Percentiles rank a stretch among this genome's conserved stretches.
phyloP scores from a whole-genome alignment of 768 basidiomycete species.

The Mycena metata region DNA sequence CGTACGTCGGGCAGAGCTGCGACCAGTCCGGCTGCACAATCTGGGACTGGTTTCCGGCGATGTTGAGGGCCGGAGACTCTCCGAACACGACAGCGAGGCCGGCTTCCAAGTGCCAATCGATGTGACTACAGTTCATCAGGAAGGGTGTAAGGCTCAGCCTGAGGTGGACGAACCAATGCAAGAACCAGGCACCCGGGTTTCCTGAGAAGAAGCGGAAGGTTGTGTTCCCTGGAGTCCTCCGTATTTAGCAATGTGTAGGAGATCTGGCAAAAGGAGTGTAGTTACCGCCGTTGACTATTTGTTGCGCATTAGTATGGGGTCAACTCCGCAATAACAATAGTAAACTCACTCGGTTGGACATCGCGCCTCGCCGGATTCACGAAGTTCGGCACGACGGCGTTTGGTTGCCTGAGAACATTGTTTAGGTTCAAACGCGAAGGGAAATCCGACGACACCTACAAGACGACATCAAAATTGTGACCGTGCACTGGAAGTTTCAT shows the following conservation, averaged over 20 bases:
- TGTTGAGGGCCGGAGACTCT: conserved; percentile 46
- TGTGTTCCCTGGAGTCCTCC: conserved; percentile 41
- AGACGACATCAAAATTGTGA: conserved; percentile 28
- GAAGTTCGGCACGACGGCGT: conserved; percentile 19
- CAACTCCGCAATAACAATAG: too few species aligned
- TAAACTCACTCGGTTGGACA: conserved; percentile 27
- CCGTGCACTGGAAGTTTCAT: conserved; percentile 33
- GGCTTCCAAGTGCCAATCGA: conserved; percentile 54
- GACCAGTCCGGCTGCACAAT: conserved; percentile 50
- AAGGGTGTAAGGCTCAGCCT: neutral
- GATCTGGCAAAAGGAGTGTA: too few species aligned
- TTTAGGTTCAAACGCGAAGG: too few species aligned
- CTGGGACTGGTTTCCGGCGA: conserved; percentile 47
- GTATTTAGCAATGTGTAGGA: too few species aligned
- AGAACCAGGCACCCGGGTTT: conserved; percentile 74
- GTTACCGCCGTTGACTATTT: conserved; percentile 45
- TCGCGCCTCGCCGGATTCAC: conserved; percentile 28
- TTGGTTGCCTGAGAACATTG: neutral
- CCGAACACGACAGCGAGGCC: conserved; percentile 53
- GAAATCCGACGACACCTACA: too few species aligned
- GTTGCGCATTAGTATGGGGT: neutral
- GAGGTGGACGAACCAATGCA: conserved; percentile 51
- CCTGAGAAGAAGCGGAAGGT: conserved; percentile 58
- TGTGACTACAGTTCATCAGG: conserved; percentile 42
- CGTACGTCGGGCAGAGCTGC: conserved; percentile 47